Evolutionary conservation across 805 yeast species (phyloP), one percentile per base, ranked within the genome.

Genomic region (Saccharomycopsis sp.): DNA sequence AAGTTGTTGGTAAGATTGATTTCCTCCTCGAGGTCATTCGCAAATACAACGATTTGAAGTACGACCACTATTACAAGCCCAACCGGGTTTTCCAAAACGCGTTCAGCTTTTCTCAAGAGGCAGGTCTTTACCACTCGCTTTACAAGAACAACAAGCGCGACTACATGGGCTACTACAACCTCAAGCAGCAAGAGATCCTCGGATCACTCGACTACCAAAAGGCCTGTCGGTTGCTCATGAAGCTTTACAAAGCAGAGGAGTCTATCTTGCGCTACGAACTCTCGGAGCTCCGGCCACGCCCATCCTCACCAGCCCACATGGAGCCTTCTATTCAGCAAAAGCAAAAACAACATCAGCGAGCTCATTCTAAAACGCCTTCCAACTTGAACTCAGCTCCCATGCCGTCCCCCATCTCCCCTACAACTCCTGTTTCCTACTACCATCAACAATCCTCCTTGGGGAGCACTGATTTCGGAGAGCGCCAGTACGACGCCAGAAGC

Each of bases 21-120:
- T 45, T 45, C 21, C 30, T 45, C 18, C 18, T 42, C 6, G 43
- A 42, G 13, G 22, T 45, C 10, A 27, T 45, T 10, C 34, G 22
- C 16, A 35, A 16, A 7, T 41, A 21, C 34, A 5, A 23, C 10
- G 37, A 45, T 17, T 31, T 45, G 25, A 43, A 43, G 23, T 43
- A 21, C 23, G 40, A 40, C 10, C 21, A 39, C 21, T 43, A 29
- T 23, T 43, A 43, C 16, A 41, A 30, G 19, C 10, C 13, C 13
- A 21, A 25, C 34, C 16, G 27, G 12, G 20, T 34, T 13, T 41
- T 36, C n/a, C 9, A 36, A 13, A 20, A 23, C 22, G 33, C 17
- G 4, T 12, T 19, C 9, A 19, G 30, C 15, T n/a, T n/a, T n/a
- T n/a, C n/a, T n/a, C n/a, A n/a, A n/a, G 16, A 25, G 6, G 17